Base-by-base conservation (phyloP, 1,139 yeast genomes). In the Meyerozyma carpophila region DNA sequence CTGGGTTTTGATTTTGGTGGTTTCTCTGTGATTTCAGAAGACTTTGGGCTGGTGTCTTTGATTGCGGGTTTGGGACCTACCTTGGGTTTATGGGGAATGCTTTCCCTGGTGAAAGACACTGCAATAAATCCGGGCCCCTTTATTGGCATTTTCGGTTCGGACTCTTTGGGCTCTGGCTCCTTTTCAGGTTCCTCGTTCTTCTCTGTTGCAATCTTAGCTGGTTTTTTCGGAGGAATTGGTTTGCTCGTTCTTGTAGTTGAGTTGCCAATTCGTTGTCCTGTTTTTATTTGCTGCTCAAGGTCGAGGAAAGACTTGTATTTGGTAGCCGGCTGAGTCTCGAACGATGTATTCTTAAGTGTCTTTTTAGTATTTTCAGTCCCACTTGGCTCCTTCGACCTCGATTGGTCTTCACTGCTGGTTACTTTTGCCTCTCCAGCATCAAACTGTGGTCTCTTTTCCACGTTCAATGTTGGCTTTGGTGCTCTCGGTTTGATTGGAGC, bases 261-360 rank as follows among this genome's bases (percentile, higher is more conserved):
- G 5, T 5, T 13, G 28, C 43, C 24, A 32, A 26, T 25, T 39
- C 36, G 28, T 24, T 36, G 34, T 2, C 50, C 51, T 3, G 39
- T 31, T 24, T 48, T 53, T 13, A 62, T 59, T 8, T 49, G 43
- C 1, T 40, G 40, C 41, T 62, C 65, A 44, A 61, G 51, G n/a
- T 58, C 56, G 3, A 54, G 42, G 44, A 62, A 62, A 4, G 65
- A 57, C 27, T 50, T 44, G 40, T 51, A 52, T 32, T 47, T 44
- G 8, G 44, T 41, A 27, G 29, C 29, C 7, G 13, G 29, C 6
- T 27, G 5, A n/a, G 29, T 3, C 13, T 11, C 29, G 7, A 11
- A 11, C 13, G 11, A n/a, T n/a, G 13, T n/a, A 3, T n/a, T n/a
- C 4, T 27, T 27, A n/a, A n/a, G 6, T 10, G 29, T n/a, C 29